Percentiles rank a stretch among this genome's conserved stretches.
Evolutionary conservation across 1,284 basidiomycete species (phyloP).

Genomic region (Vanrija sp.): DNA sequence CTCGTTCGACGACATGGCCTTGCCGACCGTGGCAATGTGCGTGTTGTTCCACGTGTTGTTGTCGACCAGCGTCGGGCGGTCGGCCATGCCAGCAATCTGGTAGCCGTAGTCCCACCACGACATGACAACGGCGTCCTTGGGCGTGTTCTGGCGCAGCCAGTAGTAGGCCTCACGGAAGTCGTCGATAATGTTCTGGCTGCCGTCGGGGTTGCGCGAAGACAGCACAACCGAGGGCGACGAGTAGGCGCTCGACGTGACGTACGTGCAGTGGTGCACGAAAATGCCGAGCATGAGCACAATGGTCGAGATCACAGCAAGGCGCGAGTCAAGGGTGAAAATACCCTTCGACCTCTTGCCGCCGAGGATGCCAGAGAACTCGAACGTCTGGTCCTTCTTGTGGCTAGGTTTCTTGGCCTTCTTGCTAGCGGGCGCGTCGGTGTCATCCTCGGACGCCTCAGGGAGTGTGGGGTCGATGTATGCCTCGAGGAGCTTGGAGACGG

Average conservation of each 20-base stretch:
- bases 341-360: constrained; percentile 53
- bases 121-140: constrained; percentile 88
- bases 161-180: constrained; percentile 99
- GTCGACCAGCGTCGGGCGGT: constrained; percentile 77
- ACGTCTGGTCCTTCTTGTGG: constrained; percentile 52
- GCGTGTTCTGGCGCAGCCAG: constrained; percentile 95
- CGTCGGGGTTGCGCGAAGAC: constrained; percentile 74
- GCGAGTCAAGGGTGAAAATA: constrained; percentile 80
- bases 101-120: constrained; percentile 99
- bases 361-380: constrained; percentile 32
- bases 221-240: constrained; percentile 97
- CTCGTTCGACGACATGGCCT: constrained; percentile 92
- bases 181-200: constrained; percentile 92
- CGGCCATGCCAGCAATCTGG: constrained; percentile 98
- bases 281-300: constrained; percentile 75
- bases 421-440: constrained; percentile 10
- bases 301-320: constrained; percentile 70
- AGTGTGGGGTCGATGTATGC: constrained; percentile 70
- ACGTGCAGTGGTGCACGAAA: constrained; percentile 96
- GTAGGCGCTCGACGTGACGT: constrained; percentile 91
- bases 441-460: constrained; percentile 28
- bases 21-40: constrained; percentile 94
- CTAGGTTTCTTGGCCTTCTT: constrained; percentile 60
- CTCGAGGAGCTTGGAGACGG: constrained; percentile 82
- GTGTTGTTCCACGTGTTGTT: constrained; percentile 99